phyloP scores from a whole-genome alignment of 768 basidiomycete species.

The Cubamyces lactineus region DNA sequence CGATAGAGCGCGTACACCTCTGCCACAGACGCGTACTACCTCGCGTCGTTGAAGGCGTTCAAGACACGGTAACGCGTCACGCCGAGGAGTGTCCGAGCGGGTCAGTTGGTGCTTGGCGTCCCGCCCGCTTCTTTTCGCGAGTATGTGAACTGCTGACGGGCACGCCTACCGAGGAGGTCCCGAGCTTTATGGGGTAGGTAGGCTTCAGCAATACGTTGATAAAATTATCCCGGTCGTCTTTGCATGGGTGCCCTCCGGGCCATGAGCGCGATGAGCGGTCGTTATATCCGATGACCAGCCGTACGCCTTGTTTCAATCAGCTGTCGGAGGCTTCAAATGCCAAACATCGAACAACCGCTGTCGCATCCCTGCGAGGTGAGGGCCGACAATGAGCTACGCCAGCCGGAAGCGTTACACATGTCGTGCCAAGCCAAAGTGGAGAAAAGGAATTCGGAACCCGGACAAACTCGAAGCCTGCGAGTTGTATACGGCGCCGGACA shows the following conservation, averaged over 20 bases:
- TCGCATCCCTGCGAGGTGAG: background rate
- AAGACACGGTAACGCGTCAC: background rate
- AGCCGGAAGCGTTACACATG: background rate
- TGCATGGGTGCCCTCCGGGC: slow-evolving; percentile 1
- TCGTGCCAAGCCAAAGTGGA: background rate
- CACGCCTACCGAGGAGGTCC: slow-evolving; percentile 8
- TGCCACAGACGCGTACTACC: slow-evolving; percentile 3
- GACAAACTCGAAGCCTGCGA: background rate
- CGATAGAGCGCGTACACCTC: background rate
- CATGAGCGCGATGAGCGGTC: background rate
- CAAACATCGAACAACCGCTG: background rate
- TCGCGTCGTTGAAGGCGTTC: slow-evolving; percentile 15
- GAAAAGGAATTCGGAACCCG: background rate
- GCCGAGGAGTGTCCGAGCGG: slow-evolving; percentile 16
- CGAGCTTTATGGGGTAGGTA: slow-evolving; percentile 1
- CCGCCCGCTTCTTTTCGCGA: background rate
- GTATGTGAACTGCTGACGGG: slow-evolving; percentile 12
- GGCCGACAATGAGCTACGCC: background rate
- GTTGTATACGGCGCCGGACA: background rate
- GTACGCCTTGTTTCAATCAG: background rate
- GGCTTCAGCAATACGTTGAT: slow-evolving; percentile 5
- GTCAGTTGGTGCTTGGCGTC: background rate
- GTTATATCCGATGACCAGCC: slow-evolving; percentile 15
- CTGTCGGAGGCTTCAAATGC: background rate
- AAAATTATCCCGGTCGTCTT: slow-evolving; percentile 1